phyloP scores from a whole-genome alignment of 345 rosid species.

The Mercurialis annua region DNA sequence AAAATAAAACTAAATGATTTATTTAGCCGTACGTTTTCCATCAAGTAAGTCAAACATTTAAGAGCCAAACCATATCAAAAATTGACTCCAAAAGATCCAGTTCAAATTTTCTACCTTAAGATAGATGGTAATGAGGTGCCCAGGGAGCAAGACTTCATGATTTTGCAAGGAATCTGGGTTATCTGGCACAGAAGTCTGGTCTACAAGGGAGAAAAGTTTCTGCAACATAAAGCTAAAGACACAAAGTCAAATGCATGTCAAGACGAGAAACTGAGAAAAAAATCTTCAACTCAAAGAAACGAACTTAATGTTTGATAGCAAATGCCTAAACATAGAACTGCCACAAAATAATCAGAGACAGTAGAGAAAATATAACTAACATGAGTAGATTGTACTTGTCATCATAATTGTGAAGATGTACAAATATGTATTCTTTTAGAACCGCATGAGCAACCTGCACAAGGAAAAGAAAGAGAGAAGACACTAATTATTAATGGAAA shows the following conservation, averaged over 20 bases:
- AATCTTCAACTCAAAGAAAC: constrained; percentile 3
- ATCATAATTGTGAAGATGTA: constrained; percentile 72
- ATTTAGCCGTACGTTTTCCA: not conserved
- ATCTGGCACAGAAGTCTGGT: constrained; percentile 83
- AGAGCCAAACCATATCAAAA: not conserved
- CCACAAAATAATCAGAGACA: not conserved
- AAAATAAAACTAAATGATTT: not conserved
- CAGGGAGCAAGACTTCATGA: constrained; percentile 93
- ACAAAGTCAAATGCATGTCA: constrained; percentile 25
- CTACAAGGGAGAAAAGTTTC: constrained; percentile 91
- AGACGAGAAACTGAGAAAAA: constrained; percentile 1
- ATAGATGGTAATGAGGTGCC: constrained; percentile 82
- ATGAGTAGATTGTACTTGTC: constrained; percentile 94
- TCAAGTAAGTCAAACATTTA: not conserved
- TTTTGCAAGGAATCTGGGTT: constrained; percentile 94
- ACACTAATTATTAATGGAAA: not conserved
- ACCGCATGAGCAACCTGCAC: constrained; percentile 76
- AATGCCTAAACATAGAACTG: not conserved
- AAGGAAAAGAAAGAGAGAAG: constrained; percentile 4
- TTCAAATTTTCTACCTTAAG: constrained; percentile 56
- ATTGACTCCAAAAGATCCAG: not conserved
- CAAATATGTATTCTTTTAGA: constrained; percentile 62
- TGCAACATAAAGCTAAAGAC: constrained; percentile 79
- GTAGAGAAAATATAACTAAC: constrained; percentile 37
- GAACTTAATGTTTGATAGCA: constrained; percentile 2